Evolutionary conservation across 805 yeast species (phyloP), one percentile per base, ranked within the genome.

Genomic region (Metschnikowia peoriensis): DNA sequence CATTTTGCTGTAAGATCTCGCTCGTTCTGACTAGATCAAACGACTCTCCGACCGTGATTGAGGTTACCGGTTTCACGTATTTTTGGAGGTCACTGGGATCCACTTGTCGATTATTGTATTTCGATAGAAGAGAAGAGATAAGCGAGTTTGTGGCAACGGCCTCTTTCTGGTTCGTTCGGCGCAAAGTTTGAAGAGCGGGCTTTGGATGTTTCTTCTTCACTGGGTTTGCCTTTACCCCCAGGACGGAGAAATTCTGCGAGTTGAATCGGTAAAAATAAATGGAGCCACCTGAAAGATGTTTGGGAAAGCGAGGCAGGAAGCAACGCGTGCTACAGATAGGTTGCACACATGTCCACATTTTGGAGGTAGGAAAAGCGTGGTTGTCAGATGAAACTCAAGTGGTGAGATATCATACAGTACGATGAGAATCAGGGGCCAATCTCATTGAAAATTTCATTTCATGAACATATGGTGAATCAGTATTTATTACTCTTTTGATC

Each of bases 11-110:
- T 5, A 65, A 59, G 6, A 72, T 66, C 4, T 71, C 66, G n/a
- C 73, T 58, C 2, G 80, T 81, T 46, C 67, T 67, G 0, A 70
- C 67, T 43, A 91, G 71, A 62, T 89, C 84, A 56, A 89, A 89
- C 7, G 73, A 64, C 59, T 91, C 97, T 55, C 91, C 85, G 0
- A 84, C 77, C 1, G 96, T 86, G 4, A 85, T 78, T 0, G 92
- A 80, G 0, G 89, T 84, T 50, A 89, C 88, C 0, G 86, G 80
- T 17, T 62, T 59, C 27, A 71, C 59, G 53, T 66, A 62, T 44
- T 62, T 61, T 32, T 61, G 67, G 43, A 69, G 57, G 34, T 67
- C 65, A 11, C 60, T 53, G 14, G 61, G 59, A 11, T 56, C 60
- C 22, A 59, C 62, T n/a, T 54, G 55, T 28, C 58, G 51, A 32